phyloP scores from a whole-genome alignment of 306 rosid species.

The Argentina anserina region DNA sequence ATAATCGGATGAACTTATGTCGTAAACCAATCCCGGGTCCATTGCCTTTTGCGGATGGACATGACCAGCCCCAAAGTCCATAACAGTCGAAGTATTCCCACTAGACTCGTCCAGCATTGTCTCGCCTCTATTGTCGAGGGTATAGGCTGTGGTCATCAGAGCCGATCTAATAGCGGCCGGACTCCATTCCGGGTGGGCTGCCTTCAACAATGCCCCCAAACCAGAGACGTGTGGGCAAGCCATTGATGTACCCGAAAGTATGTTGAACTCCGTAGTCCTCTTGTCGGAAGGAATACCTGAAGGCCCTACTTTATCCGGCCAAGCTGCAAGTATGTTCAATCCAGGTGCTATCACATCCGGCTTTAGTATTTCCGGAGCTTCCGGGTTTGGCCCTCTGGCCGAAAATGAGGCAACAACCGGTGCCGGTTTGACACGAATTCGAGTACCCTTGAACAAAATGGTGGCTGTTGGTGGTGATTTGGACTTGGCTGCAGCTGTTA shows the following conservation, averaged over 20 bases:
- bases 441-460: slow-evolving; percentile 66
- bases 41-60: slow-evolving; percentile 83
- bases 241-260: slow-evolving; percentile 89
- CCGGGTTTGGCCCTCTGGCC: slow-evolving; percentile 87
- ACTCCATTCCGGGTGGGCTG: slow-evolving; percentile 90
- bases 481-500: slow-evolving; percentile 31
- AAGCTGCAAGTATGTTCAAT: slow-evolving; percentile 85
- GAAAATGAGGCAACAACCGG: slow-evolving; percentile 91
- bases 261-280: slow-evolving; percentile 68
- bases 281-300: slow-evolving; percentile 66
- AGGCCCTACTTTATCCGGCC: slow-evolving; percentile 88
- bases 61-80: slow-evolving; percentile 84
- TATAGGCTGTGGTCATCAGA: slow-evolving; percentile 81
- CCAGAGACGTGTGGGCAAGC: slow-evolving; percentile 96
- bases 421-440: slow-evolving; percentile 72
- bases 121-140: slow-evolving; percentile 56
- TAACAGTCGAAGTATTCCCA: slow-evolving; percentile 64
- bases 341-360: slow-evolving; percentile 92
- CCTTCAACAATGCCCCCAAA: slow-evolving; percentile 78
- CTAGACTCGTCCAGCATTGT: slow-evolving; percentile 75
- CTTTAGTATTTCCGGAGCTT: slow-evolving; percentile 74
- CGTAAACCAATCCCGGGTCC: slow-evolving; percentile 79
- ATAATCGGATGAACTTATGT: slow-evolving; percentile 52
- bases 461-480: slow-evolving; percentile 44
- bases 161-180: slow-evolving; percentile 85